Conservation (phyloP, 768 basidiomycete genomes). For the Holtermanniella nyarrowii region DNA sequence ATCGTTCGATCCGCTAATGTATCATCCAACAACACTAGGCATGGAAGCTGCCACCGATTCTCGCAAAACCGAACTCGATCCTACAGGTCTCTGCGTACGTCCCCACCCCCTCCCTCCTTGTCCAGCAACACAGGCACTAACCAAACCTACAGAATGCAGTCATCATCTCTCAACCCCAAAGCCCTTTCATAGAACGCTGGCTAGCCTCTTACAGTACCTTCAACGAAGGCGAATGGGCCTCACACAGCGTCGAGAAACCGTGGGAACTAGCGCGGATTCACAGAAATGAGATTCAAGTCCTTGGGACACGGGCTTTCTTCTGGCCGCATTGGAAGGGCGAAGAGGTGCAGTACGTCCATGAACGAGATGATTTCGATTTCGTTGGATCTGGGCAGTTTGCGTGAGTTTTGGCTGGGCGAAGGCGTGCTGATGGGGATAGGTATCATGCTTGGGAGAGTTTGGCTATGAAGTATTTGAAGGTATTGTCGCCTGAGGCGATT, state of each 20-base stretch:
- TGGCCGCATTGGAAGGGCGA: conserved; percentile 42
- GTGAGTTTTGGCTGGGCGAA: conserved; percentile 10
- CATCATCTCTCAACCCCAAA: conserved; percentile 32
- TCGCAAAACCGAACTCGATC: conserved; percentile 23
- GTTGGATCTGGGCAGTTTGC: conserved; percentile 31
- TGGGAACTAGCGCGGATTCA: conserved; percentile 39
- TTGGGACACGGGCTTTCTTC: conserved; percentile 39
- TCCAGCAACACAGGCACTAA: too few species aligned
- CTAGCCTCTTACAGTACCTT: conserved; percentile 36
- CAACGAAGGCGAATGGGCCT: conserved; percentile 30
- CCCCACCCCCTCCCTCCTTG: too few species aligned
- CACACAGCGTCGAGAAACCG: conserved; percentile 35
- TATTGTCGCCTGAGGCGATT: conserved; percentile 31
- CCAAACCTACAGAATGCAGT: conserved; percentile 35
- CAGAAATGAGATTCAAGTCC: conserved; percentile 37
- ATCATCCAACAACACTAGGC: conserved; percentile 31
- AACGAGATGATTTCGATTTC: conserved; percentile 32
- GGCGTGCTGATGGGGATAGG: conserved; percentile 11
- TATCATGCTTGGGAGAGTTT: conserved; percentile 43
- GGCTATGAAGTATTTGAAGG: conserved; percentile 37
- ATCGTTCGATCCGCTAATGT: conserved; percentile 34
- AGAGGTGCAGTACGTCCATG: conserved; percentile 33
- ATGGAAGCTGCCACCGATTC: conserved; percentile 40
- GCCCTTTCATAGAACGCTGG: conserved; percentile 39
- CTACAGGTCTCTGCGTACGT: conserved; percentile 39